Evolutionary conservation across 2,329 filamentous ascomycete genomes (phyloP).

Genomic region (Scedosporium minutisporum): DNA sequence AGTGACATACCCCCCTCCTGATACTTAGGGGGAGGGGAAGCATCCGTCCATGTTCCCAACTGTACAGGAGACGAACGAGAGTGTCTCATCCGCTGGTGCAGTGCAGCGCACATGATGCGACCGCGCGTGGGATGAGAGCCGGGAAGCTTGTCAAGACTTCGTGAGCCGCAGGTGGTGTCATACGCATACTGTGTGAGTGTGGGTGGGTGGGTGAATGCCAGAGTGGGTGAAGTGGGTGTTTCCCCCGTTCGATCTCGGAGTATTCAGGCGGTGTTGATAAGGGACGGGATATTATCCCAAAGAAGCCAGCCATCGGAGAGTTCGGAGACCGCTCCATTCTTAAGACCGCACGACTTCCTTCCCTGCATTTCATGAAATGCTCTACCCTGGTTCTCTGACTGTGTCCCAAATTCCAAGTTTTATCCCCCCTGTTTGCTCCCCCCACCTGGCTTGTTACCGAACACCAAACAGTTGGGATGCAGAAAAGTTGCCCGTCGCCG

Average conservation of each 20-base stretch:
- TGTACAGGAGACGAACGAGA: neutral
- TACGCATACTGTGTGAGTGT: neutral
- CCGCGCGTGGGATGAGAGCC: neutral
- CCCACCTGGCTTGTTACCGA: neutral
- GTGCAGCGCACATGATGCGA: neutral
- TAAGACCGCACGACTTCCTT: neutral
- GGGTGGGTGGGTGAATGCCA: neutral
- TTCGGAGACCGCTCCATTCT: neutral
- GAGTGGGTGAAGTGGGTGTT: neutral
- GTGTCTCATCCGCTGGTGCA: neutral
- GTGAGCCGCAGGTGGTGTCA: neutral
- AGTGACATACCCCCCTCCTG: too few species aligned
- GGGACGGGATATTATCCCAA: neutral
- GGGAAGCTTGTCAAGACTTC: neutral
- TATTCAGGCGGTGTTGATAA: neutral
- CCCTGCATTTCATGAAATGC: neutral
- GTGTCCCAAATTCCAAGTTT: constrained; percentile 1
- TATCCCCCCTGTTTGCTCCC: neutral
- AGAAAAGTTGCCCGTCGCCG: neutral
- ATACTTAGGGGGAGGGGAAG: too few species aligned
- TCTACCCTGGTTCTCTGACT: neutral
- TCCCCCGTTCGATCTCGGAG: neutral
- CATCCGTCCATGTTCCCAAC: too few species aligned
- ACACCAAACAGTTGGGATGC: neutral
- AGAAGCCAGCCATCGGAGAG: neutral